A percentile compares a stretch with the other conserved stretches of the same genome.
Evolutionary conservation across 495 filamentous ascomycete genomes (phyloP).

Genomic region (Penicillium crystallinum): DNA sequence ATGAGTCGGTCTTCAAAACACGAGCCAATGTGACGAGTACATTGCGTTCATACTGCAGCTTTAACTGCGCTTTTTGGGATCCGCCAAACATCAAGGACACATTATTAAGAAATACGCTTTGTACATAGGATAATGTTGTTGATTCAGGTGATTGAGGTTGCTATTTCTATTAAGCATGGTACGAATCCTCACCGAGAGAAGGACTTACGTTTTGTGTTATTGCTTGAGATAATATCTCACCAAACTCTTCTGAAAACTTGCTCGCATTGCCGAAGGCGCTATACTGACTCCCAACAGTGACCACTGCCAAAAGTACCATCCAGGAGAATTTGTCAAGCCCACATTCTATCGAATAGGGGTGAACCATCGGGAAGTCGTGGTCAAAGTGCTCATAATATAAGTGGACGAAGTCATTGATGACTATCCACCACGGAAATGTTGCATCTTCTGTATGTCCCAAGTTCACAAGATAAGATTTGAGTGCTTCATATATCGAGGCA

Average conservation of each 20-base stretch:
- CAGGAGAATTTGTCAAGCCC: background rate
- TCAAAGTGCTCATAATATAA: background rate
- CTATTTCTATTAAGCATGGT: background rate
- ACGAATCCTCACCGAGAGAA: background rate
- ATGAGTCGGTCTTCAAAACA: background rate
- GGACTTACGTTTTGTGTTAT: background rate
- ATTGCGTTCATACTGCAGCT: constrained; percentile 2
- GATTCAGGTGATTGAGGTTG: background rate
- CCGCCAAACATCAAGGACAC: background rate
- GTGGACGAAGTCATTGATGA: background rate
- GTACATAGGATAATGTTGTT: background rate
- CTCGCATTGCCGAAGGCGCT: background rate
- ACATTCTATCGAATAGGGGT: background rate
- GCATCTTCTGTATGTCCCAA: background rate
- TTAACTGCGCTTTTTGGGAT: background rate
- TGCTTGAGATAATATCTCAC: background rate
- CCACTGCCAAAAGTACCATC: background rate
- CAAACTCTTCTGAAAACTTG: background rate
- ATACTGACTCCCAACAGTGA: background rate
- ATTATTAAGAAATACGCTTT: background rate
- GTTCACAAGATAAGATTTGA: background rate
- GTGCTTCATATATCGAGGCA: background rate
- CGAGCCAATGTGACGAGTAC: background rate
- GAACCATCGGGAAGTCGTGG: background rate
- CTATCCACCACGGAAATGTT: background rate